phyloP scores from a whole-genome alignment of 176 grass and related monocot species.

The Carex parvula region DNA sequence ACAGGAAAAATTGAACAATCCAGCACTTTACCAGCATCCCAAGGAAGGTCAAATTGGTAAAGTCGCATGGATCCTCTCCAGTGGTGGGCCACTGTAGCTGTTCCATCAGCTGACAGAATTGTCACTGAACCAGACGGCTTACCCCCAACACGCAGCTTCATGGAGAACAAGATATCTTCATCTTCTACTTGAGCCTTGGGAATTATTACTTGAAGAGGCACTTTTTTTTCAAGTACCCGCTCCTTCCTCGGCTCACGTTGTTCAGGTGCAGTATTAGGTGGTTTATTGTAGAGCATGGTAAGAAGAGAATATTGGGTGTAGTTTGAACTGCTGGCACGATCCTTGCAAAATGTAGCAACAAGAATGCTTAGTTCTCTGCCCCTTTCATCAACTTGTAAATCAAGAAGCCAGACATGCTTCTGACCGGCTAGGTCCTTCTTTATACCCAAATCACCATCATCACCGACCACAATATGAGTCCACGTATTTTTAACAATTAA shows the following conservation, averaged over 20 bases:
- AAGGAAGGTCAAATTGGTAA: constrained; percentile 96
- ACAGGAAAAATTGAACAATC: constrained; percentile 86
- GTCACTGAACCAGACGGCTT: constrained; percentile 91
- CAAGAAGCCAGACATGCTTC: constrained; percentile 97
- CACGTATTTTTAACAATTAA: constrained; percentile 53
- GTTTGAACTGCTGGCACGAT: constrained; percentile 91
- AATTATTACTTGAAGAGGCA: constrained; percentile 86
- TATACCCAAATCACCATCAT: constrained; percentile 76
- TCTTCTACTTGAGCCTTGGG: constrained; percentile 91
- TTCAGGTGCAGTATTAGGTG: constrained; percentile 48
- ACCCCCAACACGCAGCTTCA: constrained; percentile 77
- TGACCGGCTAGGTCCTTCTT: constrained; percentile 97
- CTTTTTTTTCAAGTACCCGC: constrained; percentile 95
- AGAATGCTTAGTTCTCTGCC: constrained; percentile 83
- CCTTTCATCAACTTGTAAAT: constrained; percentile 78
- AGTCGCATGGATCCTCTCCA: constrained; percentile 89
- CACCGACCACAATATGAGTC: constrained; percentile 72
- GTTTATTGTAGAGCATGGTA: constrained; percentile 74
- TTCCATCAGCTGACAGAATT: constrained; percentile 93
- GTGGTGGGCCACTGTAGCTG: constrained; percentile 77
- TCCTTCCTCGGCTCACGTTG: constrained; percentile 42
- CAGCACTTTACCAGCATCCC: constrained; percentile 89
- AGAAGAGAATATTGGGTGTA: constrained; percentile 93
- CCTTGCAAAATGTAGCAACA: constrained; percentile 98
- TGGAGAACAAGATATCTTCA: constrained; percentile 71